phyloP scores from a whole-genome alignment of 352 stramenopile genomes.

The Globisporangium ultimum region DNA sequence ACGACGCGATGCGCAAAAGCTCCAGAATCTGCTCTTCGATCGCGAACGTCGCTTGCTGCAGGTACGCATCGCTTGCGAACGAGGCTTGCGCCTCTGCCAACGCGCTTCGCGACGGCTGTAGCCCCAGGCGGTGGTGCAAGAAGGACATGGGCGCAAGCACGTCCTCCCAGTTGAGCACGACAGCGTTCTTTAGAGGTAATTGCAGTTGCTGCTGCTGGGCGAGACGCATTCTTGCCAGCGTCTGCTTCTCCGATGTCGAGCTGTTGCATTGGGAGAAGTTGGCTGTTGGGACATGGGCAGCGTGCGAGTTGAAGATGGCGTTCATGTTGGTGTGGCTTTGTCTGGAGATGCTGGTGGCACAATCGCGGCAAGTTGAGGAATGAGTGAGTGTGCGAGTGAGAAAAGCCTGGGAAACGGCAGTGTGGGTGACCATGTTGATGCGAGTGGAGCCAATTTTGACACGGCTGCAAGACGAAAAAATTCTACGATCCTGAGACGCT shows the following conservation, averaged over 20 bases:
- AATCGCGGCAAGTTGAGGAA: constrained; percentile 5
- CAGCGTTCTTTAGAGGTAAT: constrained; percentile 12
- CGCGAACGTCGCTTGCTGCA: constrained; percentile 45
- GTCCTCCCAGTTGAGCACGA: constrained; percentile 62
- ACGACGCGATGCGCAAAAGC: constrained; percentile 31
- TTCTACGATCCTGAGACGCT: constrained; percentile 8
- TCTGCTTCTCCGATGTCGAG: neutral
- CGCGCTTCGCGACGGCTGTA: constrained; percentile 27
- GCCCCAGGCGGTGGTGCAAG: constrained; percentile 34
- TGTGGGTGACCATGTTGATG: neutral
- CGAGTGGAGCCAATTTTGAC: neutral
- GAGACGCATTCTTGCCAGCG: neutral
- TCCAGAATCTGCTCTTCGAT: constrained; percentile 54
- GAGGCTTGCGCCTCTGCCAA: constrained; percentile 26
- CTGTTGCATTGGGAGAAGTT: neutral
- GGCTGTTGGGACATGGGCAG: neutral
- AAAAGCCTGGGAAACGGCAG: neutral
- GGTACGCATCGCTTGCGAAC: constrained; percentile 35
- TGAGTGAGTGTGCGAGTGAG: neutral
- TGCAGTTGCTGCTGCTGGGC: neutral
- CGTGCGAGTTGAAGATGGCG: constrained; percentile 6
- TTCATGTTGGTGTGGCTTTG: constrained; percentile 2
- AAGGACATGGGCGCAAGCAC: constrained; percentile 46
- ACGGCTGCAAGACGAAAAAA: neutral
- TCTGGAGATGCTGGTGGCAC: neutral